These are phyloP conservation scores for Dactylellina haptotyla DNA, from an alignment of 2,329 filamentous ascomycete genomes.

Conservation along the genomic window DNA sequence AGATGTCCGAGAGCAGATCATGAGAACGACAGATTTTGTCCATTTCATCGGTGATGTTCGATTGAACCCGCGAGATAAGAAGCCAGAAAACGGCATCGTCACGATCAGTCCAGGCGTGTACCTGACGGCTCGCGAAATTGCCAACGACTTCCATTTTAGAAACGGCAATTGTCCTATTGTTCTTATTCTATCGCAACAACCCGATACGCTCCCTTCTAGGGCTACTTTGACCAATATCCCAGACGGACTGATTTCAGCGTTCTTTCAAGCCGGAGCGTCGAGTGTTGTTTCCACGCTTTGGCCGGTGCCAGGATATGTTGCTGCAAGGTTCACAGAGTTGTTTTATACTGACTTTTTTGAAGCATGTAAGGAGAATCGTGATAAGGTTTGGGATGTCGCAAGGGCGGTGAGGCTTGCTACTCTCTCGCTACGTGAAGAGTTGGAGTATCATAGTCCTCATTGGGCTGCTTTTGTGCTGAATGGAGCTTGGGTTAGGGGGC, in stretches of 20 bases:
- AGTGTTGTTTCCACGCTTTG: conserved; percentile 43
- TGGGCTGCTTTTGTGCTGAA: conserved; percentile 41
- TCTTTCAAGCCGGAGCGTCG: conserved; percentile 39
- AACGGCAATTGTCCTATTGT: conserved; percentile 26
- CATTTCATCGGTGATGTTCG: conserved; percentile 34
- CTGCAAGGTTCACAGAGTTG: conserved; percentile 26
- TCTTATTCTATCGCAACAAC: conserved; percentile 16
- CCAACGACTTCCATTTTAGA: conserved; percentile 8
- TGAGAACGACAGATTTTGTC: conserved; percentile 37
- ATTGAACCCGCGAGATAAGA: conserved; percentile 10
- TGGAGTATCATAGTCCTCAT: conserved; percentile 4
- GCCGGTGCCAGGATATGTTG: conserved; percentile 31
- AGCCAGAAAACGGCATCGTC: conserved; percentile 7
- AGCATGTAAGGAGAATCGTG: background rate
- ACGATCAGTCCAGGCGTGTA: conserved; percentile 4
- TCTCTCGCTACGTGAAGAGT: conserved; percentile 5
- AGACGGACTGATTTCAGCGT: conserved; percentile 29
- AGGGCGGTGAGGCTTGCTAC: conserved; percentile 1
- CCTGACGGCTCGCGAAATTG: conserved; percentile 29
- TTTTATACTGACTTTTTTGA: conserved; percentile 24
- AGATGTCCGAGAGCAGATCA: conserved; percentile 16
- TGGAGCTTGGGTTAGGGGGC: conserved; percentile 41
- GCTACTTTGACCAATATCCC: conserved; percentile 14
- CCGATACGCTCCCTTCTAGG: background rate
- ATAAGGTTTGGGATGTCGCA: conserved; percentile 34